Conservation (phyloP, 208 protist genomes). For the Perkinsela sp. region DNA sequence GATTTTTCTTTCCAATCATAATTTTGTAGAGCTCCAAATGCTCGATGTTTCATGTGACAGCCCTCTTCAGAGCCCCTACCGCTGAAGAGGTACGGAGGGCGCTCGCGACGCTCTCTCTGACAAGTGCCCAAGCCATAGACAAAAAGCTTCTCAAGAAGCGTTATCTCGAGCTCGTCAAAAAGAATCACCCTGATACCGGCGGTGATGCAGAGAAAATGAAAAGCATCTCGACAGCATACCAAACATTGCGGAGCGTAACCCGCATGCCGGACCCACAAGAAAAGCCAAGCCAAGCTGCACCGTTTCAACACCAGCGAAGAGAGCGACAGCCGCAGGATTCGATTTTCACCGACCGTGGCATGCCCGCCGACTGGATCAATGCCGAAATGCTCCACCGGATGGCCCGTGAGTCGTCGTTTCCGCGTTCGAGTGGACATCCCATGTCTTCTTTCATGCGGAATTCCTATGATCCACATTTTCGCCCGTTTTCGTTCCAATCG, state of each 20-base stretch:
- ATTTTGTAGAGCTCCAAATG: neutral
- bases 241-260: neutral
- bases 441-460: neutral
- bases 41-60: neutral
- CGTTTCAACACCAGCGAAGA: neutral
- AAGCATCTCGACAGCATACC: neutral
- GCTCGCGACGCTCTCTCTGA: neutral
- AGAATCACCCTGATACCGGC: neutral
- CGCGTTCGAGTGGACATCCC: neutral
- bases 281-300: neutral
- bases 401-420: neutral
- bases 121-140: neutral
- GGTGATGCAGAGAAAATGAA: neutral
- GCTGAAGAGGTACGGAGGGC: neutral
- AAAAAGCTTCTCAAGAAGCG: neutral
- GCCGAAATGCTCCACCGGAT: neutral
- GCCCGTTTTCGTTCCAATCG: neutral
- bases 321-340: neutral
- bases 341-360: neutral
- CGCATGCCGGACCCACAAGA: neutral
- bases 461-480: neutral
- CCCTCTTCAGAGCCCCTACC: neutral
- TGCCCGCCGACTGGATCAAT: neutral
- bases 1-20: neutral
- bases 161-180: neutral